These are phyloP conservation scores for Termitomyces sp. DNA, from an alignment of 768 basidiomycete genomes.

Conservation along the genomic window DNA sequence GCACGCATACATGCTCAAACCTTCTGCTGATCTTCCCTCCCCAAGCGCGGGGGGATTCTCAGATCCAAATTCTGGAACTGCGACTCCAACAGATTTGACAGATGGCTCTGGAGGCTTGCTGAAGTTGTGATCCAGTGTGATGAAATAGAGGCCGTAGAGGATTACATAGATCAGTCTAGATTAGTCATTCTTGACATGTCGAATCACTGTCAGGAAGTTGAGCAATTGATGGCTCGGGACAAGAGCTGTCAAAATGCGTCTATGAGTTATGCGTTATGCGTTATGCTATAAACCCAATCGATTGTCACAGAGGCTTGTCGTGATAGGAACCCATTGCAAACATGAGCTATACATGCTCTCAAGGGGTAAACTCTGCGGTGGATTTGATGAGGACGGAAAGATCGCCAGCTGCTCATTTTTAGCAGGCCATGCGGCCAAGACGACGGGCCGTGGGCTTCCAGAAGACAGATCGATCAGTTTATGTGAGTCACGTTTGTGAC, in stretches of 20 bases:
- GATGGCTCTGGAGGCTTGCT: conserved; percentile 17
- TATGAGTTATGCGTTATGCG: background rate
- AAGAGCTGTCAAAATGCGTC: background rate
- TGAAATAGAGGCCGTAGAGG: background rate
- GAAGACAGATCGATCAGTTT: conserved; percentile 9
- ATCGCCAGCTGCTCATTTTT: background rate
- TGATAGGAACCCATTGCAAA: background rate
- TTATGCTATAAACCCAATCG: background rate
- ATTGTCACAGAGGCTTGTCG: background rate
- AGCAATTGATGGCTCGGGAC: background rate
- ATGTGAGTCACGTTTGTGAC: conserved; percentile 15
- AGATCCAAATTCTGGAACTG: conserved; percentile 38
- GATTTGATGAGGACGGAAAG: background rate
- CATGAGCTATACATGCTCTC: background rate
- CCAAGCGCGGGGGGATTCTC: conserved; percentile 29
- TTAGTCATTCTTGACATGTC: background rate
- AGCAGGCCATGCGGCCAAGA: background rate
- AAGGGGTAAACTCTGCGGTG: background rate
- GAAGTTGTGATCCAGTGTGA: conserved; percentile 7
- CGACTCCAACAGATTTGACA: conserved; percentile 32
- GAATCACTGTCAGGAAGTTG: background rate
- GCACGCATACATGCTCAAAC: conserved; percentile 55
- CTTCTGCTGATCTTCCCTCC: conserved; percentile 38
- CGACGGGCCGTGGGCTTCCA: conserved; percentile 5
- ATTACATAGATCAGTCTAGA: background rate